phyloP scores from a whole-genome alignment of 2,329 filamentous ascomycete genomes.

The Curvularia verruculosa region DNA sequence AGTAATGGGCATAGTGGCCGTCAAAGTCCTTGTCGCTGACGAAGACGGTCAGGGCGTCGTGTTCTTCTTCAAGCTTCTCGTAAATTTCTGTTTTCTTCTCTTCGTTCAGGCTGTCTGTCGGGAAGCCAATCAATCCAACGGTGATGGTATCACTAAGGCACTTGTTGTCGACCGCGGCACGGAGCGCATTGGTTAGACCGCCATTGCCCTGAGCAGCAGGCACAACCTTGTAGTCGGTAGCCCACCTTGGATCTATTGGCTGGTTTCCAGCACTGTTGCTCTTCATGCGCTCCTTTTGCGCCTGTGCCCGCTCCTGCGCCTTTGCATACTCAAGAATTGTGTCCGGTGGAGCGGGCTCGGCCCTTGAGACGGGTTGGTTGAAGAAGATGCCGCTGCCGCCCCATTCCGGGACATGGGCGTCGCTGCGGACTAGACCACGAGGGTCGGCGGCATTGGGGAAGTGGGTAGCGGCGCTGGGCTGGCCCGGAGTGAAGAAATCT shows the following conservation, averaged over 20 bases:
- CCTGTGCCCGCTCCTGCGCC: constrained; percentile 48
- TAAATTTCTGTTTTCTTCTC: constrained; percentile 83
- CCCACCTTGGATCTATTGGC: constrained; percentile 57
- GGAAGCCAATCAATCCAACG: constrained; percentile 93
- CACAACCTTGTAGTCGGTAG: constrained; percentile 82
- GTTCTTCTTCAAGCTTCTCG: constrained; percentile 78
- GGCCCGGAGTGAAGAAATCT: constrained; percentile 55
- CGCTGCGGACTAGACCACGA: constrained; percentile 68
- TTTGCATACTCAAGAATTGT: constrained; percentile 74
- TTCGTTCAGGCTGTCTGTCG: constrained; percentile 80
- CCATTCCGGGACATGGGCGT: constrained; percentile 79
- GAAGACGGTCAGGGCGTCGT: constrained; percentile 82
- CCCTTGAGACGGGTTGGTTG: constrained; percentile 79
- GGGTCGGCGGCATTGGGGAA: constrained; percentile 58
- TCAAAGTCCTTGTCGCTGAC: constrained; percentile 91
- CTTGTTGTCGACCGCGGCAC: constrained; percentile 74
- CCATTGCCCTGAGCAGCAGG: constrained; percentile 91
- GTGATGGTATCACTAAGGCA: constrained; percentile 78
- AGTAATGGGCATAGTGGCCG: constrained; percentile 93
- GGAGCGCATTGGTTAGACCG: constrained; percentile 85
- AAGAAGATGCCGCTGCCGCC: constrained; percentile 65
- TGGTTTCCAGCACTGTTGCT: constrained; percentile 28
- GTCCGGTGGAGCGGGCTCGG: constrained; percentile 74
- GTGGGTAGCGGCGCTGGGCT: constrained; percentile 57
- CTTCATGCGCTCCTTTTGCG: constrained; percentile 33